Percentiles rank a stretch among this genome's conserved stretches.
These are phyloP conservation scores for Arthrobotrys pseudoclavata DNA, from an alignment of 2,329 filamentous ascomycete genomes.

Conservation along the genomic window DNA sequence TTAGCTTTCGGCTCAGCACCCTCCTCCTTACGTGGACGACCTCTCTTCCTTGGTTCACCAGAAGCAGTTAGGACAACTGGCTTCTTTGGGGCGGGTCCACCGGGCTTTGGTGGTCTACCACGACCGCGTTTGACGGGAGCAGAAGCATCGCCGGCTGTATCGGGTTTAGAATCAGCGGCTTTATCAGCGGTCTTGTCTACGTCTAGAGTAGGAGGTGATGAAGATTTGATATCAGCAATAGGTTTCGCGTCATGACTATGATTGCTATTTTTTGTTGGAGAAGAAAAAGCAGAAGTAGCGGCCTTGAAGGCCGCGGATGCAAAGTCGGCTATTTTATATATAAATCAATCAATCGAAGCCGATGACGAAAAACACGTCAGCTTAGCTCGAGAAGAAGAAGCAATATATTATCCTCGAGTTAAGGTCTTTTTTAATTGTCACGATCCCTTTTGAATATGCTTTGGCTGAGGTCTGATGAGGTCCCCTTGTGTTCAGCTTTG, in stretches of 20 bases:
- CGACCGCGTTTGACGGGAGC: constrained; percentile 53
- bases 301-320: constrained; percentile 58
- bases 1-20: constrained; percentile 56
- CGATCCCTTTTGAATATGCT: no score
- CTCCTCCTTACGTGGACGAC: constrained; percentile 55
- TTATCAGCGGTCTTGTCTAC: constrained; percentile 39
- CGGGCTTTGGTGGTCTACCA: constrained; percentile 57
- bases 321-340: constrained; percentile 36
- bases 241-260: constrained; percentile 24
- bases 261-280: constrained; percentile 40
- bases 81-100: constrained; percentile 52
- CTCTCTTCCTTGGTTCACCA: constrained; percentile 57
- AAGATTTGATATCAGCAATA: constrained; percentile 51
- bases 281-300: constrained; percentile 55
- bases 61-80: constrained; percentile 57
- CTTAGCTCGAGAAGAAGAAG: constrained; percentile 17
- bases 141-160: constrained; percentile 21
- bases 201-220: constrained; percentile 44
- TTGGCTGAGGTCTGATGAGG: no score
- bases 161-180: constrained; percentile 43
- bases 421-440: no score
- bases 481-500: constrained; percentile 5
- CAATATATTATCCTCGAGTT: no score
- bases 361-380: constrained; percentile 54
- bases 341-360: constrained; percentile 10